A percentile compares a stretch with the other conserved stretches of the same genome.
These are phyloP conservation scores for Penicillium canescens DNA, from an alignment of 495 filamentous ascomycete genomes.

Conservation along the genomic window DNA sequence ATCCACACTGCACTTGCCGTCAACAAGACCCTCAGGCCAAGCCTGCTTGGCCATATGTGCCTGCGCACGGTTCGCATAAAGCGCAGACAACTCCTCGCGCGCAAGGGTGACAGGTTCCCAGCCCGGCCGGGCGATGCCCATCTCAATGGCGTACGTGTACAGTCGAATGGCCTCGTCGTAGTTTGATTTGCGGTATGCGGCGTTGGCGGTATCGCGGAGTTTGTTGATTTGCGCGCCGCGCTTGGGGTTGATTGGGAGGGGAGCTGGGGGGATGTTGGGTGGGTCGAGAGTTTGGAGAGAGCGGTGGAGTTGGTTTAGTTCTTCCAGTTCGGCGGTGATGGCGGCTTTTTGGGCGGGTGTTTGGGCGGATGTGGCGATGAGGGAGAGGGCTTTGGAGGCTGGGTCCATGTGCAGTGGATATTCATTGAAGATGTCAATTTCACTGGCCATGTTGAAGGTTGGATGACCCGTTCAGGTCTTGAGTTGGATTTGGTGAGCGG, in stretches of 20 bases:
- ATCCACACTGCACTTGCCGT: slow-evolving; percentile 89
- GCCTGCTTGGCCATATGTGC: slow-evolving; percentile 75
- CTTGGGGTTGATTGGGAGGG: slow-evolving; percentile 81
- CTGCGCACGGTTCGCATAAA: slow-evolving; percentile 89
- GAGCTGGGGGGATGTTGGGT: slow-evolving; percentile 67
- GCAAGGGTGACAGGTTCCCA: slow-evolving; percentile 87
- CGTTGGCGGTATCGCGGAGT: slow-evolving; percentile 85
- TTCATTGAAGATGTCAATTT: slow-evolving; percentile 73
- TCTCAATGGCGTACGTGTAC: slow-evolving; percentile 81
- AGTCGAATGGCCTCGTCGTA: slow-evolving; percentile 74
- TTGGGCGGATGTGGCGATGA: slow-evolving; percentile 41
- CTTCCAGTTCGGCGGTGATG: slow-evolving; percentile 64
- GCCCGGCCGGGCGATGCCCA: slow-evolving; percentile 75
- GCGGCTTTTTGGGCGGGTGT: slow-evolving; percentile 36
- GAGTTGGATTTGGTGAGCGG: background rate
- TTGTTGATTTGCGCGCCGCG: slow-evolving; percentile 83
- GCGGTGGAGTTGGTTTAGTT: slow-evolving; percentile 75
- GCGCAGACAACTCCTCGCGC: slow-evolving; percentile 74
- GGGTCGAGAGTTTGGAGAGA: slow-evolving; percentile 58
- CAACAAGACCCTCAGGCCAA: slow-evolving; percentile 80
- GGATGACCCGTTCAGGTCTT: slow-evolving; percentile 8
- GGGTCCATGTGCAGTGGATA: slow-evolving; percentile 82
- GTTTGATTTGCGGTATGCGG: slow-evolving; percentile 72
- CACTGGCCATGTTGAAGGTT: slow-evolving; percentile 31
- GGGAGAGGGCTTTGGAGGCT: slow-evolving; percentile 70